A percentile compares a stretch with the other conserved stretches of the same genome.
Evolutionary conservation across 257 asterid genomes (phyloP).

Genomic region (Cruciata laevipes): DNA sequence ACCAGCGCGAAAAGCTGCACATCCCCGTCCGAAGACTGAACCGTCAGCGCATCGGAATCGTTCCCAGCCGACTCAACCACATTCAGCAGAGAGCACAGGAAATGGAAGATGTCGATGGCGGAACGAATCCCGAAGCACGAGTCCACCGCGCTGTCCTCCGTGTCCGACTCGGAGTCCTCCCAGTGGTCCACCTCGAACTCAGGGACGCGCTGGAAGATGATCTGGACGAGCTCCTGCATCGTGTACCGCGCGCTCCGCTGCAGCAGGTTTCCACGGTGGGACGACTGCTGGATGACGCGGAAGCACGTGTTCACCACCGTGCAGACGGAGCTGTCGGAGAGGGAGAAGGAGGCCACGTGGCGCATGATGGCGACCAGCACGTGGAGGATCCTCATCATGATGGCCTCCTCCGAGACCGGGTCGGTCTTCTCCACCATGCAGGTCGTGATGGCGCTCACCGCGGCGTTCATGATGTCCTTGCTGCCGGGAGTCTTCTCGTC

Average conservation of each 20-base stretch:
- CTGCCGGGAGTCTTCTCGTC: conserved; percentile 60
- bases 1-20: conserved; percentile 69
- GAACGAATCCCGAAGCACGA: conserved; percentile 72
- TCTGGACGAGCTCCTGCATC: conserved; percentile 82
- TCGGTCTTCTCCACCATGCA: conserved; percentile 76
- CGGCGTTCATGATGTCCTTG: conserved; percentile 42
- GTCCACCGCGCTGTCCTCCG: conserved; percentile 63
- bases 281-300: conserved; percentile 83
- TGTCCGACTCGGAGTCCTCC: conserved; percentile 84
- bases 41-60: conserved; percentile 46
- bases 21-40: conserved; percentile 54
- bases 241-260: conserved; percentile 78
- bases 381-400: conserved; percentile 77
- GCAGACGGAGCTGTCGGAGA: conserved; percentile 74
- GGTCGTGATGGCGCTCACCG: conserved; percentile 53
- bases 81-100: conserved; percentile 77
- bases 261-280: conserved; percentile 59
- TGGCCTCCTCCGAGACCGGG: conserved; percentile 57
- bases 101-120: conserved; percentile 77
- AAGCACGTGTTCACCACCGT: conserved; percentile 81
- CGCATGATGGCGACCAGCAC: conserved; percentile 59
- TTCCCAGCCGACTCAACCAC: conserved; percentile 44
- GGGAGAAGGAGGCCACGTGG: conserved; percentile 56
- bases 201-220: conserved; percentile 55
- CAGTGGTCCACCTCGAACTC: conserved; percentile 69